Conservation (phyloP, 805 yeast species). For the Zygoascus flipseniorum region DNA sequence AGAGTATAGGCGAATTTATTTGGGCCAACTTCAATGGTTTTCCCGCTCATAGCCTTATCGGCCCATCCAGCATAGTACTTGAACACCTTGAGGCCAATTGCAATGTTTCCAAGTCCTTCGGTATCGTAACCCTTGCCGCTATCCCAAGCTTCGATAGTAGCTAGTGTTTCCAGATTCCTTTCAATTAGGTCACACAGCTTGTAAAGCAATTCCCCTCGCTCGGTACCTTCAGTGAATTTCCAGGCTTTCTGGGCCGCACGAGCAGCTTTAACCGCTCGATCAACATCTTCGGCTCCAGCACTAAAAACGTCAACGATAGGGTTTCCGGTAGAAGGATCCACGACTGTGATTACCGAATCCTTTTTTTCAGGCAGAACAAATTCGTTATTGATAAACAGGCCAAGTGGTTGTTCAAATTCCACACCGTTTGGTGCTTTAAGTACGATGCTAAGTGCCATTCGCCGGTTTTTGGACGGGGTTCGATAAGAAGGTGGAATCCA, state of each 20-base stretch:
- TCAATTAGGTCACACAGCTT: constrained; percentile 76
- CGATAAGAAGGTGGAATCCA: neutral
- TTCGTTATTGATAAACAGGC: constrained; percentile 73
- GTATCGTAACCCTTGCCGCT: constrained; percentile 67
- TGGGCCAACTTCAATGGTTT: constrained; percentile 63
- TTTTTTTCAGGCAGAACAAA: constrained; percentile 46
- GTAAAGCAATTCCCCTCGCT: constrained; percentile 52
- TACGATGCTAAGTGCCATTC: constrained; percentile 1
- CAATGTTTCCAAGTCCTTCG: constrained; percentile 69
- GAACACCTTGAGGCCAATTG: constrained; percentile 55
- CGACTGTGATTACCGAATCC: constrained; percentile 50
- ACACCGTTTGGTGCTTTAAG: constrained; percentile 32
- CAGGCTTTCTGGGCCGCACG: constrained; percentile 59
- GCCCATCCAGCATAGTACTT: constrained; percentile 89
- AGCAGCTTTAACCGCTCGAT: constrained; percentile 81
- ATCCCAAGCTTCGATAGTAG: constrained; percentile 77
- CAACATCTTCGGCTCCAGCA: constrained; percentile 72
- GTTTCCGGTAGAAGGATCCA: constrained; percentile 70
- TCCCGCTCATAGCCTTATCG: constrained; percentile 69
- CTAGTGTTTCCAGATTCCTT: constrained; percentile 58
- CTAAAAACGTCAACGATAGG: constrained; percentile 60
- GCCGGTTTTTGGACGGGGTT: neutral
- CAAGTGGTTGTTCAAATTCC: constrained; percentile 70
- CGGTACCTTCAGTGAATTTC: constrained; percentile 61
- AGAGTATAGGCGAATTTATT: constrained; percentile 69